These are phyloP conservation scores for Deinandra increscens DNA, from an alignment of 129 eudicot species.

Conservation along the genomic window DNA sequence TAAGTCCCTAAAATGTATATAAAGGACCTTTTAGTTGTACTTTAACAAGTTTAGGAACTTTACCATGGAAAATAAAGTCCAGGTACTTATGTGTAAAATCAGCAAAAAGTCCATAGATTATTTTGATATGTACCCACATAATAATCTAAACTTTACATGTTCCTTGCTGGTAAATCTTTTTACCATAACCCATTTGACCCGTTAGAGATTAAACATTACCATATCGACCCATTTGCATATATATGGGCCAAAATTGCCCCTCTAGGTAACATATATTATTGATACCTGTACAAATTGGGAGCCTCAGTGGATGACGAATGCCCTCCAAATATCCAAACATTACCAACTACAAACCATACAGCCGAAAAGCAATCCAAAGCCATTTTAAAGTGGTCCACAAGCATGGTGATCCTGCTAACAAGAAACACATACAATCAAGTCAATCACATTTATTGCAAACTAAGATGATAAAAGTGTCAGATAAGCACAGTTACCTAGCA, in stretches of 20 bases:
- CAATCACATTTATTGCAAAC: background rate
- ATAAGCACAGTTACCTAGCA: constrained; percentile 43
- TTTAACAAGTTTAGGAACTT: too few species aligned
- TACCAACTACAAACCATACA: constrained; percentile 84
- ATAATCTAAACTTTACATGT: background rate
- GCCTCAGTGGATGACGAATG: constrained; percentile 68
- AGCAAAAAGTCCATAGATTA: background rate
- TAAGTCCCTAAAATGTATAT: background rate
- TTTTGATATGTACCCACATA: background rate
- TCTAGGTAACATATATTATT: constrained; percentile 8
- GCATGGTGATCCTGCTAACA: constrained; percentile 38
- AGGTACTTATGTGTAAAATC: too few species aligned
- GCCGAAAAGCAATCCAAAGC: constrained; percentile 78
- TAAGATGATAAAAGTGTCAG: background rate
- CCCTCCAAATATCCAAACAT: constrained; percentile 83
- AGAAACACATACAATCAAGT: constrained; percentile 1
- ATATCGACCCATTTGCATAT: background rate
- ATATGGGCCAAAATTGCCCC: background rate
- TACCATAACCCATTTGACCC: background rate
- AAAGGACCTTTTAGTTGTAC: background rate
- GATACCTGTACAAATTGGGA: constrained; percentile 72
- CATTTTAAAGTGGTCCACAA: constrained; percentile 73
- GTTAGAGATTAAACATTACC: background rate
- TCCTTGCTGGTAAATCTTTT: background rate
- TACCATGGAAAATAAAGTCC: too few species aligned